A percentile compares a stretch with the other conserved stretches of the same genome.
Evolutionary conservation across 306 rosid genomes (phyloP).

Genomic region (Heteromeles arbutifolia): DNA sequence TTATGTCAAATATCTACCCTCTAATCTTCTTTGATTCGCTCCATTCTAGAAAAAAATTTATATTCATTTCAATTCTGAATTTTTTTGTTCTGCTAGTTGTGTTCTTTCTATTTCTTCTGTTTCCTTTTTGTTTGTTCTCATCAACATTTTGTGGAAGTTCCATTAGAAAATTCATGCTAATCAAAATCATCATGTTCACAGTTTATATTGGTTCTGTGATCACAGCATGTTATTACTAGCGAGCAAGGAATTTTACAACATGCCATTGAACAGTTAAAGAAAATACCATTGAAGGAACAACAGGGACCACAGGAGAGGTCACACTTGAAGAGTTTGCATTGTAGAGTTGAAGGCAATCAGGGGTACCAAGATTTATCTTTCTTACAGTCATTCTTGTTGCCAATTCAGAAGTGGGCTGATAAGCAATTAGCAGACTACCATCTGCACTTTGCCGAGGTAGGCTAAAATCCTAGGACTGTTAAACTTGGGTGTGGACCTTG

Average conservation of each 20-base stretch:
- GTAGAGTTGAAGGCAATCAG: conserved; percentile 49
- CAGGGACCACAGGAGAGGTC: conserved; percentile 88
- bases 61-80: neutral
- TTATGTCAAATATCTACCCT: neutral
- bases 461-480: conserved; percentile 21
- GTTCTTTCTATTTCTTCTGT: neutral
- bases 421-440: conserved; percentile 94
- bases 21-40: neutral
- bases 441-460: conserved; percentile 79
- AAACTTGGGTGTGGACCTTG: conserved; percentile 3
- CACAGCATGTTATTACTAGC: conserved; percentile 79
- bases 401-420: conserved; percentile 82
- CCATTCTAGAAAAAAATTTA: neutral
- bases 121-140: neutral
- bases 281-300: conserved; percentile 91
- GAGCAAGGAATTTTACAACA: conserved; percentile 75
- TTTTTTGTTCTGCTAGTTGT: neutral
- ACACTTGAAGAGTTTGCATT: conserved; percentile 72
- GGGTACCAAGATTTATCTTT: conserved; percentile 61
- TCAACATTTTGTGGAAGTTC: neutral
- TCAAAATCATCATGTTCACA: neutral
- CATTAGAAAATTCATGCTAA: neutral
- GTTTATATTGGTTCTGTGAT: conserved; percentile 12
- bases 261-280: conserved; percentile 87
- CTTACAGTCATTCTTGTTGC: conserved; percentile 75